These are phyloP conservation scores for Trichoderma gamsii DNA, from an alignment of 495 filamentous ascomycete species.

Conservation along the genomic window DNA sequence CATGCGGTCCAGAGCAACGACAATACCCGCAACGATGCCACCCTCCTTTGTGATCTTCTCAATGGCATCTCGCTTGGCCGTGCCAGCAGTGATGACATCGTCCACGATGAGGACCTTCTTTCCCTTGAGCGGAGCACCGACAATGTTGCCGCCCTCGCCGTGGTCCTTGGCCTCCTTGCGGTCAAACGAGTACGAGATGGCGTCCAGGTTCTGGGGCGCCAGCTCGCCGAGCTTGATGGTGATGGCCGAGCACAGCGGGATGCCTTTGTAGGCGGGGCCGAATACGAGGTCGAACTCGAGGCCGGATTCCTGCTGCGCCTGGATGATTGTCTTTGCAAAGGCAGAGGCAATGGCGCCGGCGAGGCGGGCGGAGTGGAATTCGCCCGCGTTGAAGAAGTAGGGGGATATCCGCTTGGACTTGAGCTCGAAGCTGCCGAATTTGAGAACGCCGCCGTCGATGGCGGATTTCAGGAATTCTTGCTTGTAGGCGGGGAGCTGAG, in stretches of 20 bases:
- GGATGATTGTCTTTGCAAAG: slow-evolving; percentile 67
- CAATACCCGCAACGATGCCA: slow-evolving; percentile 72
- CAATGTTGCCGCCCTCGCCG: slow-evolving; percentile 87
- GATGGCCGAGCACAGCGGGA: slow-evolving; percentile 72
- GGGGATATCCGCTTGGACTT: slow-evolving; percentile 90
- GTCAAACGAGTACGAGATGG: slow-evolving; percentile 81
- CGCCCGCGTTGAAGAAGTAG: slow-evolving; percentile 97
- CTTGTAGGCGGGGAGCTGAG: slow-evolving; percentile 46
- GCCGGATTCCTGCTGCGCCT: slow-evolving; percentile 31
- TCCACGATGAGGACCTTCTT: slow-evolving; percentile 86
- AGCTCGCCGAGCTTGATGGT: slow-evolving; percentile 62
- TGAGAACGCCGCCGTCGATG: slow-evolving; percentile 67
- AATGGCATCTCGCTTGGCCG: slow-evolving; percentile 85
- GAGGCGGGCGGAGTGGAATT: slow-evolving; percentile 71
- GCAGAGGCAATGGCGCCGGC: slow-evolving; percentile 67
- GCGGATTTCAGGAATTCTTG: slow-evolving; percentile 64
- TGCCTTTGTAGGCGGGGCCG: slow-evolving; percentile 94
- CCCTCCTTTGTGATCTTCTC: slow-evolving; percentile 75
- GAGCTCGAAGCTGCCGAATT: slow-evolving; percentile 81
- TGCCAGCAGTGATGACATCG: slow-evolving; percentile 93
- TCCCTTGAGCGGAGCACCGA: slow-evolving; percentile 74
- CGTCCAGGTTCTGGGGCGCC: slow-evolving; percentile 46
- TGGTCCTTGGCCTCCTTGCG: slow-evolving; percentile 93
- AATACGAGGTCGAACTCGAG: slow-evolving; percentile 64
- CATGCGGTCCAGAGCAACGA: slow-evolving; percentile 81